Evolutionary conservation across 352 stramenopile genomes (phyloP).

Genomic region (Phytophthora foliorum): DNA sequence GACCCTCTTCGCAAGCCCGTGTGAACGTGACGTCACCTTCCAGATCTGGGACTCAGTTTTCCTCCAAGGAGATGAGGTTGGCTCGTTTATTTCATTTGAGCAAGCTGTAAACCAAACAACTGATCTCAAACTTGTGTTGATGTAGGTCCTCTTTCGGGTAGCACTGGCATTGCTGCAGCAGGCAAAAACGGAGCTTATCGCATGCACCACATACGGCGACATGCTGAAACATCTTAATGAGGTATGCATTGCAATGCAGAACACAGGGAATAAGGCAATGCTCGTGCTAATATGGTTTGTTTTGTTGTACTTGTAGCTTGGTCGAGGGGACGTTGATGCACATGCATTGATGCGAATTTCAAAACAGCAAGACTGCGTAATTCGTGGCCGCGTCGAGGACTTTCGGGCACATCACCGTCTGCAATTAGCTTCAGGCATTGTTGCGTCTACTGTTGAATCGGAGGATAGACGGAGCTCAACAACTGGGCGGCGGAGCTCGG

Average conservation of each 20-base stretch:
- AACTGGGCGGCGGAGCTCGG: conserved; percentile 44
- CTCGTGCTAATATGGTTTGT: neutral
- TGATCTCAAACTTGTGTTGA: conserved; percentile 8
- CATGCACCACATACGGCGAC: conserved; percentile 77
- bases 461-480: conserved; percentile 48
- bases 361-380: conserved; percentile 73
- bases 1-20: conserved; percentile 89
- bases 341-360: conserved; percentile 59
- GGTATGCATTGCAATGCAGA: conserved; percentile 32
- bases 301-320: conserved; percentile 53
- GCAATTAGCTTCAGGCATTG: conserved; percentile 81
- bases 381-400: conserved; percentile 79
- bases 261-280: neutral
- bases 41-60: conserved; percentile 90
- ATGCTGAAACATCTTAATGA: conserved; percentile 87
- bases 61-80: conserved; percentile 83
- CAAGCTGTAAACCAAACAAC: neutral
- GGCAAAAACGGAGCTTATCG: conserved; percentile 65
- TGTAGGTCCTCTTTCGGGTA: conserved; percentile 80
- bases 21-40: conserved; percentile 73
- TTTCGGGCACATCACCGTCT: conserved; percentile 87
- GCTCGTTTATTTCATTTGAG: conserved; percentile 5
- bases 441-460: conserved; percentile 69
- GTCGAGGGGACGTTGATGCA: conserved; percentile 57
- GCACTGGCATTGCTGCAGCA: conserved; percentile 79